A percentile compares a stretch with the other conserved stretches of the same genome.
These are phyloP conservation scores for Fusarium domesticum DNA, from an alignment of 2,329 filamentous ascomycete species.

Conservation along the genomic window DNA sequence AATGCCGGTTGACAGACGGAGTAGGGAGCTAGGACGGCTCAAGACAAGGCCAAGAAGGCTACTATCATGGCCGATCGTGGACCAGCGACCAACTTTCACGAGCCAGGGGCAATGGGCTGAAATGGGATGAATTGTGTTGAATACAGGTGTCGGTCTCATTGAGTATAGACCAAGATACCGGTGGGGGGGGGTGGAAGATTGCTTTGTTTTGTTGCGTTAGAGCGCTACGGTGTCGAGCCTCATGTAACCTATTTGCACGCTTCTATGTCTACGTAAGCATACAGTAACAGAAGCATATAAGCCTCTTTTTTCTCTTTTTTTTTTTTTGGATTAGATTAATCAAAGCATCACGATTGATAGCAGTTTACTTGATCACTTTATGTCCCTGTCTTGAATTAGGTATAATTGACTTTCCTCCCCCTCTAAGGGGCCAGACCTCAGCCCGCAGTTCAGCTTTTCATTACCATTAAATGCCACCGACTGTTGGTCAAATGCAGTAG, in stretches of 20 bases:
- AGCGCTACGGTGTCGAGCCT: slow-evolving; percentile 10
- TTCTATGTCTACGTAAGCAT: slow-evolving; percentile 5
- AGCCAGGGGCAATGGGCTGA: slow-evolving; percentile 10
- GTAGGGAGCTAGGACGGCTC: slow-evolving; percentile 4
- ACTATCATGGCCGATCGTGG: slow-evolving; percentile 18
- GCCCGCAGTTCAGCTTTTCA: no score
- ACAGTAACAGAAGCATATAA: slow-evolving; percentile 6
- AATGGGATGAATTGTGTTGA: not conserved
- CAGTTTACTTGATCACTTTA: no score
- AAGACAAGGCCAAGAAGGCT: slow-evolving; percentile 13
- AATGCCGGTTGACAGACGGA: slow-evolving; percentile 9
- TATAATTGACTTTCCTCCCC: no score
- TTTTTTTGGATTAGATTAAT: no score
- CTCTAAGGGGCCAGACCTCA: no score
- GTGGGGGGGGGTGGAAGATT: not conserved
- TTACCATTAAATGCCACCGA: no score
- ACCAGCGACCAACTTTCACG: slow-evolving; percentile 14
- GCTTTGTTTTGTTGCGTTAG: not conserved
- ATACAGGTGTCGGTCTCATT: not conserved
- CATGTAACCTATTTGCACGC: slow-evolving; percentile 10
- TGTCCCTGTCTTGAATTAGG: no score
- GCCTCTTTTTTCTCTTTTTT: not conserved
- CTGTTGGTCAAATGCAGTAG: no score
- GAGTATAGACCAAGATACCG: no score
- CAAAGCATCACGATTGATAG: no score